Evolutionary conservation across 495 filamentous ascomycete genomes (phyloP).

Genomic region (Aeminium ludgeri): DNA sequence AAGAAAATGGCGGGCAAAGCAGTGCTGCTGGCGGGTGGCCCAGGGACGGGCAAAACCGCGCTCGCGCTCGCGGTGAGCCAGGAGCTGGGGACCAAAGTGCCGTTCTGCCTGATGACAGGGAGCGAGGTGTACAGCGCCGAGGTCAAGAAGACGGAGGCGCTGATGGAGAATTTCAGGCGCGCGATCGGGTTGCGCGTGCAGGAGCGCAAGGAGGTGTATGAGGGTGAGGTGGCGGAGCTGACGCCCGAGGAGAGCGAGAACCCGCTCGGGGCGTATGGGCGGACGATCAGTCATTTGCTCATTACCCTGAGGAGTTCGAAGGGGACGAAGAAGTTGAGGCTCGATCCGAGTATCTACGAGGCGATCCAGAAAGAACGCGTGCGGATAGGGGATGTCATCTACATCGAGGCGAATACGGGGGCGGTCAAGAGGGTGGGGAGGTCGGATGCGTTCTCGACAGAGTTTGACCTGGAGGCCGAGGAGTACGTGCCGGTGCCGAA

Average conservation of each 20-base stretch:
- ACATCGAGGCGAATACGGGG: conserved; percentile 96
- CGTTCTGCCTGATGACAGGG: conserved; percentile 91
- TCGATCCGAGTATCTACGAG: conserved; percentile 97
- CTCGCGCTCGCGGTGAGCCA: conserved; percentile 86
- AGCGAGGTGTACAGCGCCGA: conserved; percentile 95
- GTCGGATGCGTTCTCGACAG: conserved; percentile 89
- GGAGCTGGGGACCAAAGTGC: conserved; percentile 91
- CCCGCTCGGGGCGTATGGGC: conserved; percentile 85
- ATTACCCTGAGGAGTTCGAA: conserved; percentile 79
- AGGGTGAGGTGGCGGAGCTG: conserved; percentile 89
- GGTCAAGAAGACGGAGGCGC: conserved; percentile 95
- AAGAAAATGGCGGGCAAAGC: conserved; percentile 96
- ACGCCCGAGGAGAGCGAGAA: conserved; percentile 97
- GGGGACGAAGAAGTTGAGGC: conserved; percentile 88
- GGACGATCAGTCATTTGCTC: conserved; percentile 79
- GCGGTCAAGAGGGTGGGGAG: conserved; percentile 91
- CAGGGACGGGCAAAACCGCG: conserved; percentile 93
- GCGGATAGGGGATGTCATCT: conserved; percentile 89
- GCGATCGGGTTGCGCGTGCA: conserved; percentile 86
- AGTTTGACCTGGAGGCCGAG: conserved; percentile 95
- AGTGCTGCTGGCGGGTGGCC: conserved; percentile 78
- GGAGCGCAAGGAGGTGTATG: conserved; percentile 96
- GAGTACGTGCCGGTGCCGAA: conserved; percentile 98
- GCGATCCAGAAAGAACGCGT: conserved; percentile 97
- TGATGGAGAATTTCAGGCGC: conserved; percentile 96